These are phyloP conservation scores for Clathrospora elynae DNA, from an alignment of 2,329 filamentous ascomycete species.

Conservation along the genomic window DNA sequence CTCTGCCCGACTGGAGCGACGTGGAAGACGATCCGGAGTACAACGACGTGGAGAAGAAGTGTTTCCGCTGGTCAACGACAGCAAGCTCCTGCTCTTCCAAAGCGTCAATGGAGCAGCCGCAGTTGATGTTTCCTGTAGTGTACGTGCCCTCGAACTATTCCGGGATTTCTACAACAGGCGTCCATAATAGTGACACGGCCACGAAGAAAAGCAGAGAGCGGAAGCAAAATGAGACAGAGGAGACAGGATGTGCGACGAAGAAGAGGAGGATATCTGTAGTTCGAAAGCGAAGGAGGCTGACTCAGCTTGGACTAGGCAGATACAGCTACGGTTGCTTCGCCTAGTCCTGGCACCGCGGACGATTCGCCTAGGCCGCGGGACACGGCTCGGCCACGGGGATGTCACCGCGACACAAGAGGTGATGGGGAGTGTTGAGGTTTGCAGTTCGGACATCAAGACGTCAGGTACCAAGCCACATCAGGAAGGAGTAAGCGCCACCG, in stretches of 20 bases:
- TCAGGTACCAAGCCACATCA: background rate
- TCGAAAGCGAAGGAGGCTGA: too few relatives aligned
- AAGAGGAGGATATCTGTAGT: too few relatives aligned
- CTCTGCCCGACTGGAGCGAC: constrained; percentile 5
- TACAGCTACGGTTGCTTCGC: too few relatives aligned
- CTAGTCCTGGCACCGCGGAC: too few relatives aligned
- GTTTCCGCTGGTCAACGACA: background rate
- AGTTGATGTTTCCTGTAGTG: background rate
- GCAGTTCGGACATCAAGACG: background rate
- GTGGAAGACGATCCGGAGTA: constrained; percentile 8
- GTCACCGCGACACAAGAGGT: too few relatives aligned
- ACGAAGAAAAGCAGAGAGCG: too few relatives aligned
- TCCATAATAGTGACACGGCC: background rate
- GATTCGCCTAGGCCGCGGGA: too few relatives aligned
- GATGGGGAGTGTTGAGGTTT: constrained; percentile 1
- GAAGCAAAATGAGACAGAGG: too few relatives aligned
- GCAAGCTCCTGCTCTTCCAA: background rate
- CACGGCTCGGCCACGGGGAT: too few relatives aligned
- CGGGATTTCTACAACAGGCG: background rate
- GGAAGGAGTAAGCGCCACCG: constrained; percentile 8
- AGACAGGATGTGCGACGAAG: too few relatives aligned
- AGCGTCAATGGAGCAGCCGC: too few relatives aligned
- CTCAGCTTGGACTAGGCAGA: too few relatives aligned
- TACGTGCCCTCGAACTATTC: background rate
- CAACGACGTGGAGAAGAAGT: background rate